Evolutionary conservation across 257 asterid genomes (phyloP).

Genomic region (Salvia miltiorrhiza): DNA sequence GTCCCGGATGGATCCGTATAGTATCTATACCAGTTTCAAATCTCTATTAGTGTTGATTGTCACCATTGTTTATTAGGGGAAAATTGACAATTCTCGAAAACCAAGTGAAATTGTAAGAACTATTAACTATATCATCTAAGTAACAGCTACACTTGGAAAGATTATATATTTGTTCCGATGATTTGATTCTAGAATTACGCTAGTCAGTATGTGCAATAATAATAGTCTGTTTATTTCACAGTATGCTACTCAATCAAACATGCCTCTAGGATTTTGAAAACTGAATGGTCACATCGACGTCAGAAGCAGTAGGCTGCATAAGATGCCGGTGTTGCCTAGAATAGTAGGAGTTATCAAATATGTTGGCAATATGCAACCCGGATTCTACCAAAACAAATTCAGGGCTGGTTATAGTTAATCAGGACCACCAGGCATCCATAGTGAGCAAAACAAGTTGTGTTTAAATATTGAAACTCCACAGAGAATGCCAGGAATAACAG

Average conservation of each 20-base stretch:
- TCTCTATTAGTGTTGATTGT: constrained; percentile 15
- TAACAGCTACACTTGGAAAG: neutral
- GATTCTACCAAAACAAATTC: neutral
- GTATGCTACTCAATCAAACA: neutral
- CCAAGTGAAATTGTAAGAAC: neutral
- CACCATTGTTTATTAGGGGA: neutral
- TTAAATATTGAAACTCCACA: neutral
- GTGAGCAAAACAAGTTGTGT: neutral
- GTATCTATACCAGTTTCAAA: constrained; percentile 43
- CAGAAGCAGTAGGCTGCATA: constrained; percentile 5
- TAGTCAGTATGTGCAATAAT: neutral
- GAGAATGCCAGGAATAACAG: neutral
- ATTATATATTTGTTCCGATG: neutral
- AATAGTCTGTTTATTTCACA: neutral
- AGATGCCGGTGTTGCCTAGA: no score
- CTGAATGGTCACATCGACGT: neutral
- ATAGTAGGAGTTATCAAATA: neutral
- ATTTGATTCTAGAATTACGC: constrained; percentile 4
- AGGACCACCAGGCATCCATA: neutral
- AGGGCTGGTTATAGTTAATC: neutral
- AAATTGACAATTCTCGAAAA: no score
- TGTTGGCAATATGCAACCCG: neutral
- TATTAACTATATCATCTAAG: neutral
- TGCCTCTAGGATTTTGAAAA: neutral
- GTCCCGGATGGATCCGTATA: constrained; percentile 93